Base-by-base conservation (phyloP, 148 eudicot genomes). In the Oxyria digyna region DNA sequence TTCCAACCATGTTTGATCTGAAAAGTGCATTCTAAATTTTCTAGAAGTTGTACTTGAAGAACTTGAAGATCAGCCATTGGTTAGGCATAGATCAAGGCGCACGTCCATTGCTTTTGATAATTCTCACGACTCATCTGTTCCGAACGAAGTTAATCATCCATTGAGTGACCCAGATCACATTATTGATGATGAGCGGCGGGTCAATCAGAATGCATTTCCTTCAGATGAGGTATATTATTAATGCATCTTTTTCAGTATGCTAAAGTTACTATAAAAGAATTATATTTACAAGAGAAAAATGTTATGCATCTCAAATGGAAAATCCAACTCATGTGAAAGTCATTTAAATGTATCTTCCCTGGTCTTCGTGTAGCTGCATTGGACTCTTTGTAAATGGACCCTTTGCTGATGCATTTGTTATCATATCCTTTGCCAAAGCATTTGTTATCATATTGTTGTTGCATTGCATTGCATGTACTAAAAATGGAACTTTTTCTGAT, bases 21-120 rank as follows among this genome's bases (percentile, higher is more conserved):
- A n/a, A n/a, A n/a, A n/a, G n/a, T n/a, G n/a, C n/a, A n/a, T n/a
- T n/a, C n/a, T n/a, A n/a, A n/a, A n/a, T n/a, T n/a, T n/a, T n/a
- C n/a, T n/a, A n/a, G n/a, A n/a, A n/a, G n/a, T n/a, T 71, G 96
- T 91, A 68, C 82, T 67, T 66, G 99, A 91, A 42, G 97, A 94
- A 52, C 75, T 77, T 42, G 96, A 91, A 74, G 91, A 94, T 73
- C 87, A 77, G 71, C 97, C 89, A 5, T 73, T 94, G 50, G 84
- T 94, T 66, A 85, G 97, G 81, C 79, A 81, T 74, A 82, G 93
- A 84, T 82, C 87, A 54, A 85, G 93, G 76, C 87, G 71, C 18
- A 63, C 77, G 62, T 57, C 93, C 67, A 71, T 84, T 70, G 71
- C 76, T 63, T 79, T 87, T 45, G 69, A 42, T 75, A 78, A 72